phyloP scores from a whole-genome alignment of 345 rosid species.

The Turritis glabra region DNA sequence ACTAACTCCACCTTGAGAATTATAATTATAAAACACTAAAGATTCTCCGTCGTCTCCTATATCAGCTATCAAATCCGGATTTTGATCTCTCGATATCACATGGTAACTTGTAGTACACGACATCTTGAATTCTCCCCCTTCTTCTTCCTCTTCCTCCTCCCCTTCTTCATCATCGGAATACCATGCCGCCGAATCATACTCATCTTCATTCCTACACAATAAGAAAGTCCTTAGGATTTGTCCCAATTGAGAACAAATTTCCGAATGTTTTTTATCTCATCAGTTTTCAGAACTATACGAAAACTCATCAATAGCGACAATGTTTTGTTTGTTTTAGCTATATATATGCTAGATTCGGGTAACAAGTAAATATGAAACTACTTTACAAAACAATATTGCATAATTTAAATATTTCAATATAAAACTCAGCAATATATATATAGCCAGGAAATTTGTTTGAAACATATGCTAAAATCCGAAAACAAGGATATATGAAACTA shows the following conservation, averaged over 20 bases:
- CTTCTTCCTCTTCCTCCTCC: constrained; percentile 56
- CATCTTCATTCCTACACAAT: constrained; percentile 54
- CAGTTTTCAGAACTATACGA: neutral
- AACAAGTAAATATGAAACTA: neutral
- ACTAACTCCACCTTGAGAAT: neutral
- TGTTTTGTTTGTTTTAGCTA: neutral
- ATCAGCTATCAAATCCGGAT: constrained; percentile 57
- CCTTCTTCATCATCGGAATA: constrained; percentile 68
- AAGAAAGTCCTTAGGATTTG: neutral
- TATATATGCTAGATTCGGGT: neutral
- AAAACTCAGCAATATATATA: neutral
- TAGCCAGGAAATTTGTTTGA: neutral
- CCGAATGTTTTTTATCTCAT: neutral
- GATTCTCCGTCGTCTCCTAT: constrained; percentile 63
- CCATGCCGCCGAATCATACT: constrained; percentile 49
- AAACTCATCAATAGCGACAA: neutral
- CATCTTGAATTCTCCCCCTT: constrained; percentile 30
- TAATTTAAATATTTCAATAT: neutral
- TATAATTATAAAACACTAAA: constrained; percentile 45
- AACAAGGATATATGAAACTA: neutral
- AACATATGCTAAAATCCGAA: neutral
- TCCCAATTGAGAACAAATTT: neutral
- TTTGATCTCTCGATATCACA: constrained; percentile 36
- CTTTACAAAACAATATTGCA: neutral
- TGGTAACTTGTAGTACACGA: constrained; percentile 44